Evolutionary conservation across 371 early-diverging fungal genomes (phyloP), one percentile per base, ranked within the genome.

Genomic region (Fennellomyces sp.): DNA sequence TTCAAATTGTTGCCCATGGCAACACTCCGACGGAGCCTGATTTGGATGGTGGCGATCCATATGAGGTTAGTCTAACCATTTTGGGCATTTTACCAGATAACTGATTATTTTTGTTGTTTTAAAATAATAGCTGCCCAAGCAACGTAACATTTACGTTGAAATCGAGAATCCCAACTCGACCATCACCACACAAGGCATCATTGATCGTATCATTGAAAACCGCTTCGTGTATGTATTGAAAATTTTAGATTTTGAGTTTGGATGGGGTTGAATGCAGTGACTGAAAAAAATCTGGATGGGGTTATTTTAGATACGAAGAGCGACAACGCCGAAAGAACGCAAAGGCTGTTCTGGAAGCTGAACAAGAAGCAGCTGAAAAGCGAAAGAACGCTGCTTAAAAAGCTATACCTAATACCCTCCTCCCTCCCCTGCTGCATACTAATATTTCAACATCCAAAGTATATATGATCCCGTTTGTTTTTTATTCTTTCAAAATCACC

Each of bases 201-300:
- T 97, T 64, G 78, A 86, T 53, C 87, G 97, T 57, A 95, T 97
- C 69, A 88, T 96, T 59, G 87, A 85, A 30, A 90, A 94, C 71
- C 87, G 94, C 48, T 77, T 89, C 59, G 68, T 88, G 86, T 94
- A 86, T 72, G 87, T 63, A 13, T 23, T 19, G 2, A n/a, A 26
- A 12, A 25, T 5, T 13, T 7, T 50, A 7, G 19, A 19, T 61
- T 23, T 26, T 53, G 31, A n/a, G 39, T 47, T 38, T 23, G 28
- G 17, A 7, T 30, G n/a, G n/a, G n/a, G n/a, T n/a, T n/a, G n/a
- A n/a, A n/a, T n/a, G n/a, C n/a, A n/a, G n/a, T n/a, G n/a, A n/a
- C n/a, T n/a, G n/a, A n/a, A n/a, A n/a, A n/a, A n/a, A n/a, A n/a
- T n/a, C n/a, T n/a, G n/a, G n/a, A n/a, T 54, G 48, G 23, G 25